These are phyloP conservation scores for Clohesyomyces aquaticus DNA, from an alignment of 495 filamentous ascomycete genomes.

Conservation along the genomic window DNA sequence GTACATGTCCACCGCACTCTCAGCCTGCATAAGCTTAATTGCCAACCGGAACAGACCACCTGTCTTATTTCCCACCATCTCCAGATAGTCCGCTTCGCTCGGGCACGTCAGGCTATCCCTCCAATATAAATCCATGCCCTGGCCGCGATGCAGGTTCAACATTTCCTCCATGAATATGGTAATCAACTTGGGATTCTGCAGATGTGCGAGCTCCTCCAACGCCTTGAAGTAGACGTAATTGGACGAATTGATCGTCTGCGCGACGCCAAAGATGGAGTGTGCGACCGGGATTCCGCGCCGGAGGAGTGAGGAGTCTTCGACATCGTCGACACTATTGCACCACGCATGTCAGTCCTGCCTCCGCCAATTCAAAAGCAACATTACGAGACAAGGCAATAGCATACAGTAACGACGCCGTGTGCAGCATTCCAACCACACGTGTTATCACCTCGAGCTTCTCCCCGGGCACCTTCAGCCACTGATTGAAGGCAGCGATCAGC, in stretches of 20 bases:
- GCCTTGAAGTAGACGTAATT: conserved; percentile 97
- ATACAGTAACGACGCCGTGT: conserved; percentile 85
- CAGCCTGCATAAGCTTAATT: conserved; percentile 94
- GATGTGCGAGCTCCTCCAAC: conserved; percentile 70
- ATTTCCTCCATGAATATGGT: conserved; percentile 86
- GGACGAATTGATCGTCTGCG: conserved; percentile 95
- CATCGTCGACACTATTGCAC: conserved; percentile 69
- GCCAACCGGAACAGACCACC: conserved; percentile 93
- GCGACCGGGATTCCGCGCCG: conserved; percentile 90
- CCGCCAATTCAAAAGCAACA: neutral
- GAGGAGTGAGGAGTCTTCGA: conserved; percentile 73
- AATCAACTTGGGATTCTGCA: conserved; percentile 71
- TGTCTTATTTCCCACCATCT: conserved; percentile 99
- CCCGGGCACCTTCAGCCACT: conserved; percentile 81
- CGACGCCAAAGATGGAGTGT: conserved; percentile 90
- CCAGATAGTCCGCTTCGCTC: conserved; percentile 93
- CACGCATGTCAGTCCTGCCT: conserved; percentile 27
- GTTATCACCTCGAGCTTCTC: conserved; percentile 80
- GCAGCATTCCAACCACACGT: conserved; percentile 87
- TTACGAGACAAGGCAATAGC: neutral
- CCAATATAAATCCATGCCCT: conserved; percentile 99
- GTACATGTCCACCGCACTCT: conserved; percentile 65
- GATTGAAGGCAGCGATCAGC: conserved; percentile 87
- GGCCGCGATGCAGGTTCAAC: conserved; percentile 90
- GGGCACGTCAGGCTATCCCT: conserved; percentile 91